These are phyloP conservation scores for Fusarium transvaalense DNA, from an alignment of 2,329 filamentous ascomycete genomes.

Conservation along the genomic window DNA sequence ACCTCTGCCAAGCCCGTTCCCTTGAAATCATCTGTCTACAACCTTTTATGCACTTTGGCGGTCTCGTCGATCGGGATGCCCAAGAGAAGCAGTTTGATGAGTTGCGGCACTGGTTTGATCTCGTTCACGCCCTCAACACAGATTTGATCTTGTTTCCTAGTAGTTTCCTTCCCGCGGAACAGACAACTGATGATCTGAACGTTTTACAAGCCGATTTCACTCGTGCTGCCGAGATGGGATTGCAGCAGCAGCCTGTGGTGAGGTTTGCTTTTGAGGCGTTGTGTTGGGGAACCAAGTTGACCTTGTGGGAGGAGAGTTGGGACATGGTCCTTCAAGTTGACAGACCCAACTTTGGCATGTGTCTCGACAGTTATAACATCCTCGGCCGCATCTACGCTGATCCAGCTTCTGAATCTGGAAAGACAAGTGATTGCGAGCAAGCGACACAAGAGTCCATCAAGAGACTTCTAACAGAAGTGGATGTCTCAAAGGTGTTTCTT, in stretches of 20 bases:
- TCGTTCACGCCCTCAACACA: constrained; percentile 73
- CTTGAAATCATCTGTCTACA: constrained; percentile 75
- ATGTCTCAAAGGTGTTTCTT: constrained; percentile 77
- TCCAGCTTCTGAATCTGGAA: constrained; percentile 66
- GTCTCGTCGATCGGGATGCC: constrained; percentile 71
- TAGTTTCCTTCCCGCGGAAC: constrained; percentile 69
- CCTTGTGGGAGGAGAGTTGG: constrained; percentile 81
- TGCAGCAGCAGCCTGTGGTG: constrained; percentile 66
- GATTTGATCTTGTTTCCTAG: constrained; percentile 82
- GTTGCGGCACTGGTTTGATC: constrained; percentile 75
- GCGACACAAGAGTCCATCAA: constrained; percentile 67
- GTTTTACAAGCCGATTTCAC: constrained; percentile 73
- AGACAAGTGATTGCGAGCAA: constrained; percentile 65
- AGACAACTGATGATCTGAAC: constrained; percentile 61
- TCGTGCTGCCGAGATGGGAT: constrained; percentile 76
- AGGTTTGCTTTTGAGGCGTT: constrained; percentile 81
- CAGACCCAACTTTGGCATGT: constrained; percentile 79
- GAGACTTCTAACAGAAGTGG: constrained; percentile 66
- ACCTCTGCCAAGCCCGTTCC: constrained; percentile 67
- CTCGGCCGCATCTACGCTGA: constrained; percentile 78
- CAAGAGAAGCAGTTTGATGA: constrained; percentile 71
- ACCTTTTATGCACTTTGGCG: constrained; percentile 84
- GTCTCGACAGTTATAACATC: constrained; percentile 84
- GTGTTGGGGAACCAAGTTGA: constrained; percentile 76
- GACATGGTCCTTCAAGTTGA: constrained; percentile 74